phyloP scores from a whole-genome alignment of 1,284 basidiomycete species.

The Irpex lacteus region DNA sequence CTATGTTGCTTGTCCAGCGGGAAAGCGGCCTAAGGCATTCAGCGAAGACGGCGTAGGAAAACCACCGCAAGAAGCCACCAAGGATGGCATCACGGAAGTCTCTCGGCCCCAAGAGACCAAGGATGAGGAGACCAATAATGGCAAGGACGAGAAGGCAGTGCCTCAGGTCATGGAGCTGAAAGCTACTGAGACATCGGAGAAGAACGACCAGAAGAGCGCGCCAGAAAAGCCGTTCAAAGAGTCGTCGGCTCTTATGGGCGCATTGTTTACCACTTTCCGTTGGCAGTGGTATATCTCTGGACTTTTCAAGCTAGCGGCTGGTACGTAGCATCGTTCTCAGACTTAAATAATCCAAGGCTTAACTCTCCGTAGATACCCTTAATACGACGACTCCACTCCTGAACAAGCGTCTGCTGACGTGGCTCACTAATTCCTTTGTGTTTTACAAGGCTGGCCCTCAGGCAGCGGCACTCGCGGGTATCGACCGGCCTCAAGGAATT shows the following conservation, averaged over 20 bases:
- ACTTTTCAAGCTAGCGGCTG: conserved; percentile 49
- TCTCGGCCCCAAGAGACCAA: not conserved
- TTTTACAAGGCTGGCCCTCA: conserved; percentile 38
- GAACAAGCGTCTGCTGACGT: conserved; percentile 60
- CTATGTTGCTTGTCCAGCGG: conserved; percentile 46
- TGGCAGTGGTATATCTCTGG: conserved; percentile 54
- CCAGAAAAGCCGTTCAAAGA: conserved; percentile 30
- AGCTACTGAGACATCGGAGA: conserved; percentile 4
- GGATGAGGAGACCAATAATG: conserved; percentile 7
- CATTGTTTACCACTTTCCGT: conserved; percentile 56
- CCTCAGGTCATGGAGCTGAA: conserved; percentile 35
- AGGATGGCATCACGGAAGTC: not conserved
- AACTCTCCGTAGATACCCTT: conserved; percentile 42
- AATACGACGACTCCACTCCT: conserved; percentile 62
- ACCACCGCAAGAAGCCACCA: not conserved
- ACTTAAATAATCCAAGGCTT: not conserved
- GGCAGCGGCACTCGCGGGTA: conserved; percentile 29
- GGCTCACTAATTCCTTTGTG: conserved; percentile 55
- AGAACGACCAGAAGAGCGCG: conserved; percentile 1
- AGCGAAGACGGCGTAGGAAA: conserved; percentile 21
- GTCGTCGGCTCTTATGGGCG: conserved; percentile 56
- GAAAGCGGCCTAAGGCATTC: conserved; percentile 36
- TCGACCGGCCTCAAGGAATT: conserved; percentile 42
- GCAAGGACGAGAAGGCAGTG: conserved; percentile 25
- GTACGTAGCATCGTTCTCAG: conserved; percentile 31